phyloP scores from a whole-genome alignment of 2,329 filamentous ascomycete species.

The Ophiostoma australiae region DNA sequence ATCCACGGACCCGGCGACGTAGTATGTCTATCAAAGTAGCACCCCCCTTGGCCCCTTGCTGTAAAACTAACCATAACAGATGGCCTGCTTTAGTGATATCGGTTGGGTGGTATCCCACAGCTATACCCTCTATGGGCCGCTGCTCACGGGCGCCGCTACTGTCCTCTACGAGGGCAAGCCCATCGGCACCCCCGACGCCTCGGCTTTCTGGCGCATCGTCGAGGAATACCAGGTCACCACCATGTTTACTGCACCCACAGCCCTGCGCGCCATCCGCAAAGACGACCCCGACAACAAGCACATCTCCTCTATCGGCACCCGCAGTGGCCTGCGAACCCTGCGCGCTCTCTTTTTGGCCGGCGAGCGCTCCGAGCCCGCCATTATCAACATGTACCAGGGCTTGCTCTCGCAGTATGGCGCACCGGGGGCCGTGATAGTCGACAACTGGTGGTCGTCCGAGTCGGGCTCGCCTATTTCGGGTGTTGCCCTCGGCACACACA shows the following conservation, averaged over 20 bases:
- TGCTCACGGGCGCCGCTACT: constrained; percentile 79
- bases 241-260: constrained; percentile 82
- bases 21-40: neutral
- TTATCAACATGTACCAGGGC: constrained; percentile 74
- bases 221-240: constrained; percentile 80
- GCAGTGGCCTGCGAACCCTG: constrained; percentile 66
- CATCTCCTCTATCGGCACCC: constrained; percentile 58
- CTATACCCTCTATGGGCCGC: constrained; percentile 86
- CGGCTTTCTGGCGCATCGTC: constrained; percentile 81
- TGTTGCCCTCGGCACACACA: constrained; percentile 52
- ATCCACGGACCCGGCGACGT: constrained; percentile 81
- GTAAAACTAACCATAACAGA: constrained; percentile 21
- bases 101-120: constrained; percentile 76
- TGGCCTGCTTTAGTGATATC: constrained; percentile 58
- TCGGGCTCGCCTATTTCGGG: constrained; percentile 56
- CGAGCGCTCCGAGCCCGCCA: constrained; percentile 81
- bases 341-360: constrained; percentile 79
- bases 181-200: constrained; percentile 79
- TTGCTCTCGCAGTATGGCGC: constrained; percentile 64
- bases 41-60: neutral
- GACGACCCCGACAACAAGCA: constrained; percentile 72
- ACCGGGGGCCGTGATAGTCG: constrained; percentile 53
- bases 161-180: constrained; percentile 94
- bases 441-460: constrained; percentile 60
- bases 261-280: constrained; percentile 78